These are phyloP conservation scores for Cercophora newfieldiana DNA, from an alignment of 495 filamentous ascomycete genomes.

Conservation along the genomic window DNA sequence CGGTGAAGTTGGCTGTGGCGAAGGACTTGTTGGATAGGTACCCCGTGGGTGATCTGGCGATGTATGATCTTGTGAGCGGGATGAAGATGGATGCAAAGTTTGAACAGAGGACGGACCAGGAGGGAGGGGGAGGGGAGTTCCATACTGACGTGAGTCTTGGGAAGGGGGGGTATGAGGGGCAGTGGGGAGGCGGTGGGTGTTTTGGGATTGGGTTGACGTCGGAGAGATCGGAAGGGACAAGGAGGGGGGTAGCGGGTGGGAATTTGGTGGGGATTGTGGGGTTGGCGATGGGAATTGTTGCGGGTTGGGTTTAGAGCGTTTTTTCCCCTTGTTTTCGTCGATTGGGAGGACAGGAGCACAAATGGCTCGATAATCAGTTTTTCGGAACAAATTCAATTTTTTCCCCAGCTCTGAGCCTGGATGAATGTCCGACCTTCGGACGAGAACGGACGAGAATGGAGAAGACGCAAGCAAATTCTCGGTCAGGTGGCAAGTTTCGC, in stretches of 20 bases:
- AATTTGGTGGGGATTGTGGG: neutral
- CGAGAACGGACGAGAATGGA: too few species aligned
- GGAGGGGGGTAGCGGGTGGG: neutral
- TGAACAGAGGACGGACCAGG: neutral
- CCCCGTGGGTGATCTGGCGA: neutral
- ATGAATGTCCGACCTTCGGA: too few species aligned
- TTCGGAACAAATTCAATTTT: too few species aligned
- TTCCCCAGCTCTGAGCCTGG: too few species aligned
- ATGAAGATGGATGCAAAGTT: conserved; percentile 1
- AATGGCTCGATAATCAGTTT: too few species aligned
- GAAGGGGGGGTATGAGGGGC: neutral
- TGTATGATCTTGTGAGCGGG: conserved; percentile 5
- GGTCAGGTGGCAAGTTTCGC: too few species aligned
- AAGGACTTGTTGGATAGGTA: neutral
- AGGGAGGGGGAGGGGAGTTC: neutral
- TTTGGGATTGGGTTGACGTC: neutral
- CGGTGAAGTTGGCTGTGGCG: neutral
- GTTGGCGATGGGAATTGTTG: neutral
- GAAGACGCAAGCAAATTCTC: too few species aligned
- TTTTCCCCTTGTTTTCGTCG: too few species aligned
- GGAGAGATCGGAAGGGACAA: neutral
- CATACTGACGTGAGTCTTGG: neutral
- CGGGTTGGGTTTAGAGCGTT: too few species aligned
- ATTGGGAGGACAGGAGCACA: too few species aligned
- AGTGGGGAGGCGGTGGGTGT: conserved; percentile 9